phyloP scores from a whole-genome alignment of 345 rosid species.

The Aethionema arabicum region DNA sequence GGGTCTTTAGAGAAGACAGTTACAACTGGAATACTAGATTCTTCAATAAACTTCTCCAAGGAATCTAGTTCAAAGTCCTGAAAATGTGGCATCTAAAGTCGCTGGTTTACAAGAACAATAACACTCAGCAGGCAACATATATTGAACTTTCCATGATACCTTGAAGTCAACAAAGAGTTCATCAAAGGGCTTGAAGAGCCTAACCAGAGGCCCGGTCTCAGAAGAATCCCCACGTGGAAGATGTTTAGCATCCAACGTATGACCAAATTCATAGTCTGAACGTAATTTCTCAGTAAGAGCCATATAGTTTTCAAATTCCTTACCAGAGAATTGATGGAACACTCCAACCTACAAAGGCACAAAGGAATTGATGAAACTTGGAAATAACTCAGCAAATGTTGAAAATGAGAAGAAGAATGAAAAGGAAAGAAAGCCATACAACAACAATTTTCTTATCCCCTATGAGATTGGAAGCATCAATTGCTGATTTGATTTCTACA shows the following conservation, averaged over 20 bases:
- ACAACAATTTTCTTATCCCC: slow-evolving; percentile 64
- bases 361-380: background rate
- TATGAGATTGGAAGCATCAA: slow-evolving; percentile 54
- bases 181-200: slow-evolving; percentile 97
- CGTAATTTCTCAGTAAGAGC: slow-evolving; percentile 79
- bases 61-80: slow-evolving; percentile 77
- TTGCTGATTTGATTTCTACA: slow-evolving; percentile 62
- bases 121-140: background rate
- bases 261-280: slow-evolving; percentile 86
- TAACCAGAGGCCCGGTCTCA: slow-evolving; percentile 73
- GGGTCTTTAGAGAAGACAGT: slow-evolving; percentile 77
- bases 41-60: slow-evolving; percentile 77
- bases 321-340: slow-evolving; percentile 81
- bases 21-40: slow-evolving; percentile 65
- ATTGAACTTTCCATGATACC: slow-evolving; percentile 41
- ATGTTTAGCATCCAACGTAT: slow-evolving; percentile 75
- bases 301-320: slow-evolving; percentile 70
- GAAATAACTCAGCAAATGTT: background rate
- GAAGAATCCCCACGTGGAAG: slow-evolving; percentile 92
- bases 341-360: slow-evolving; percentile 69
- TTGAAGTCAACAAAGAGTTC: slow-evolving; percentile 75
- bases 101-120: background rate
- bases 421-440: slow-evolving; percentile 46
- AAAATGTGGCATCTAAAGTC: slow-evolving; percentile 18
- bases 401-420: background rate